A percentile compares a stretch with the other conserved stretches of the same genome.
phyloP scores from a whole-genome alignment of 176 grass and related monocot genomes.

The Rhynchospora tenuis region DNA sequence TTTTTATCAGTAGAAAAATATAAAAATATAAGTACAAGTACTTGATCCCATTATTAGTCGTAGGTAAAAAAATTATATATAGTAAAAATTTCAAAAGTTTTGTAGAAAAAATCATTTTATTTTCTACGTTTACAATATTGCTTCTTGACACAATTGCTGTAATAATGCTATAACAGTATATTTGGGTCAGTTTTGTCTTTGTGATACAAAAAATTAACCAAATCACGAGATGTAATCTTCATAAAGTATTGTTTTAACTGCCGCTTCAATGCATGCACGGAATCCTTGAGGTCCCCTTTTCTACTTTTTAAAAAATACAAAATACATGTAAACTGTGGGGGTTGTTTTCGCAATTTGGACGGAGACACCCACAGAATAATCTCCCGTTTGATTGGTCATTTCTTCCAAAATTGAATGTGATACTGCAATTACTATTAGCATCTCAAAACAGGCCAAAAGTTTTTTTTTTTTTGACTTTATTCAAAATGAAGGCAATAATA shows the following conservation, averaged over 20 bases:
- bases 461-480: not conserved
- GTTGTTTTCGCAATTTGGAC: not conserved
- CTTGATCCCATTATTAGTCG: not conserved
- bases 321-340: not conserved
- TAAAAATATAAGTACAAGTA: not conserved
- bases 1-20: too few relatives aligned
- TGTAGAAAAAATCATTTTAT: not conserved
- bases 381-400: not conserved
- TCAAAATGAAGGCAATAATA: not conserved
- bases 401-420: slow-evolving; percentile 1
- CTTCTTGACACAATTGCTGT: not conserved
- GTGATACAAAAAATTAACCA: not conserved
- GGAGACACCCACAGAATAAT: not conserved
- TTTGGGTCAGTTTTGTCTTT: not conserved
- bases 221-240: not conserved
- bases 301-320: not conserved
- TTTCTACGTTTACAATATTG: not conserved
- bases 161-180: not conserved
- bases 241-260: not conserved
- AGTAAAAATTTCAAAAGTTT: not conserved
- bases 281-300: not conserved
- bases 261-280: not conserved
- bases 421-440: not conserved
- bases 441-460: not conserved
- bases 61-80: not conserved